A percentile compares a stretch with the other conserved stretches of the same genome.
Conservation (phyloP, 495 filamentous ascomycete genomes). For the Xylaria flabelliformis region DNA sequence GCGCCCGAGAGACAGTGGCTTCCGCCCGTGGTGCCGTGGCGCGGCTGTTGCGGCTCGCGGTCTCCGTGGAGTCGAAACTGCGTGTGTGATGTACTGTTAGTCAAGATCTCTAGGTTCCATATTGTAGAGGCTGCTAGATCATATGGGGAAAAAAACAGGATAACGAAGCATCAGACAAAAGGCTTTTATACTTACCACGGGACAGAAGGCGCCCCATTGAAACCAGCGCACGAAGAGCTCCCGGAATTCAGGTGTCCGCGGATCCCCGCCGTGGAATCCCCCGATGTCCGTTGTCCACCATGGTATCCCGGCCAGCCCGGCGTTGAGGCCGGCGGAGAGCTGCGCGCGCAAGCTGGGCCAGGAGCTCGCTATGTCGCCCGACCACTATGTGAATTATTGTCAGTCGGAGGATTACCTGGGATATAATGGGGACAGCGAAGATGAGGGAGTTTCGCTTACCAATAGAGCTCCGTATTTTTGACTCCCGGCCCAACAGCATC, state of each 20-base stretch:
- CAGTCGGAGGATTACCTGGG: background rate
- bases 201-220: slow-evolving; percentile 66
- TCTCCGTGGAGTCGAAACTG: slow-evolving; percentile 63
- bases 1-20: slow-evolving; percentile 48
- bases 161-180: too few relatives aligned
- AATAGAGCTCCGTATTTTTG: slow-evolving; percentile 66
- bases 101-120: background rate
- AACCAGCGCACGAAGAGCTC: slow-evolving; percentile 68
- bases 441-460: background rate
- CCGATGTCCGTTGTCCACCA: slow-evolving; percentile 69
- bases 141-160: too few relatives aligned
- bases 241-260: slow-evolving; percentile 57
- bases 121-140: too few relatives aligned
- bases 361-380: slow-evolving; percentile 63
- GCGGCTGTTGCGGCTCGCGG: slow-evolving; percentile 58
- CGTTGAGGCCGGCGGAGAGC: slow-evolving; percentile 63
- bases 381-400: slow-evolving; percentile 44
- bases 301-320: slow-evolving; percentile 63
- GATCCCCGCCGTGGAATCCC: slow-evolving; percentile 64
- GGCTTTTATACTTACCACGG: slow-evolving; percentile 41
- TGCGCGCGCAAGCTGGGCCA: slow-evolving; percentile 62
- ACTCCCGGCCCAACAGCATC: slow-evolving; percentile 65
- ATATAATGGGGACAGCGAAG: too few relatives aligned
- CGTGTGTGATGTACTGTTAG: background rate
- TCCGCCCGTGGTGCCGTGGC: slow-evolving; percentile 44